Base-by-base conservation (phyloP, 805 yeast genomes). In the Starmerella stellata region DNA sequence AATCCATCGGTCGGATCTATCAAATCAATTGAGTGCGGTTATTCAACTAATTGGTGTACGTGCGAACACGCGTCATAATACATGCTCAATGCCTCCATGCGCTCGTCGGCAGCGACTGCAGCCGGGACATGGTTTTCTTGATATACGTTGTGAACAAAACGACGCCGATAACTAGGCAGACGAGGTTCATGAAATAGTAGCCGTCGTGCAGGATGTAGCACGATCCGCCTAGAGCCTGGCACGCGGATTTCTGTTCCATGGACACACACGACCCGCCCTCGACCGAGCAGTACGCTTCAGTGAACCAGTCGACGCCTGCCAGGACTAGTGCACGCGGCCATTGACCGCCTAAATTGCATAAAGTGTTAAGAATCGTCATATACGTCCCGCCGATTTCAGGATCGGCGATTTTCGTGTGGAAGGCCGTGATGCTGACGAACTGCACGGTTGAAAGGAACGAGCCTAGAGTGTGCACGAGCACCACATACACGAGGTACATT, bases 381-480 rank as follows among this genome's bases (percentile, higher is more conserved):
- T 90, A 90, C 0, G 98, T 90, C 1, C 98, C 98, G 15, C 98
- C 98, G 50, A 90, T 80, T 16, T 74, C 60, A 0, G 98, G 96
- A 55, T 90, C 98, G 2, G 98, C 94, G 39, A 90, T 79, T 49
- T 76, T 74, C 2, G 95, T 87, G 59, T 87, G 95, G 65, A 90
- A 90, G 0, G 96, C 93, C 53, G 83, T 78, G 32, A 90, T 73
- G 1, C 93, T 78, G 16, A 90, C 96, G 61, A 90, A 87, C 58
- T 87, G 96, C 40, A 90, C 75, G 0, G 98, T 90, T 4, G 83
- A 69, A 93, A 87, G 80, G 58, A 90, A 85, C 8, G 93, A 78
- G 15, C 92, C 80, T 27, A 81, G 55, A 21, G 87, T 64, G 58
- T 90, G 95, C 50, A 80, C 93, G 9, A 75, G 49, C 14, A 87